These are phyloP conservation scores for Russula vinacea DNA, from an alignment of 768 basidiomycete genomes.

Conservation along the genomic window DNA sequence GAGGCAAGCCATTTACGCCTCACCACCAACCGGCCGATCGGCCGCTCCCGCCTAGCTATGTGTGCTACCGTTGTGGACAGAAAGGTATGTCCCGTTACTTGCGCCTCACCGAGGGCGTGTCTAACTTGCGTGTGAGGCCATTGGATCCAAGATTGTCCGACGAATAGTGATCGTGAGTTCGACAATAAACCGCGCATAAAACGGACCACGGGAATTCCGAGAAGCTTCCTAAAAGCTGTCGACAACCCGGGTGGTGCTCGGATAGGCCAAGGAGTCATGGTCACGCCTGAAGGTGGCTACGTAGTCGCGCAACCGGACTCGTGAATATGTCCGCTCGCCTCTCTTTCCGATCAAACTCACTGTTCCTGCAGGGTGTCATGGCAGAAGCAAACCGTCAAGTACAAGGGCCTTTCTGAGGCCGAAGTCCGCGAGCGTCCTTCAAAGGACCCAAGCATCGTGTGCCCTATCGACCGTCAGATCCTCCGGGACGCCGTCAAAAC, in stretches of 20 bases:
- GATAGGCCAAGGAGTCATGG: slow-evolving; percentile 87
- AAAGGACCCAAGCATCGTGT: slow-evolving; percentile 72
- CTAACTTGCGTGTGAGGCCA: slow-evolving; percentile 58
- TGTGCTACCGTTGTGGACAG: slow-evolving; percentile 97
- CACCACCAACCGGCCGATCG: slow-evolving; percentile 59
- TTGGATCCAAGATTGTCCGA: slow-evolving; percentile 99
- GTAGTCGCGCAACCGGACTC: slow-evolving; percentile 95
- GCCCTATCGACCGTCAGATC: slow-evolving; percentile 90
- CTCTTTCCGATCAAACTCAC: background rate
- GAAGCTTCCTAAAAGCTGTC: slow-evolving; percentile 95
- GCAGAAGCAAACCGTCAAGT: slow-evolving; percentile 84
- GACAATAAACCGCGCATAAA: slow-evolving; percentile 95
- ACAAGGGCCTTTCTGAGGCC: slow-evolving; percentile 77
- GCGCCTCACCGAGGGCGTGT: background rate
- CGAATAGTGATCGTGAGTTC: slow-evolving; percentile 92
- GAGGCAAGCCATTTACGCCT: slow-evolving; percentile 53
- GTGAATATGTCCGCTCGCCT: slow-evolving; percentile 49
- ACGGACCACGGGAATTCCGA: slow-evolving; percentile 95
- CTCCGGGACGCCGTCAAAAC: slow-evolving; percentile 93
- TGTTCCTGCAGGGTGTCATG: slow-evolving; percentile 68
- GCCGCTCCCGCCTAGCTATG: slow-evolving; percentile 90
- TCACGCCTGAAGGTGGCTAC: slow-evolving; percentile 97
- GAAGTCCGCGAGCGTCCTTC: slow-evolving; percentile 88
- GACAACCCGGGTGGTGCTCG: slow-evolving; percentile 76
- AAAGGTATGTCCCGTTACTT: slow-evolving; percentile 58